Percentiles rank a stretch among this genome's conserved stretches.
These are phyloP conservation scores for Blastobotrys elegans DNA, from an alignment of 1,139 yeast genomes.

Conservation along the genomic window DNA sequence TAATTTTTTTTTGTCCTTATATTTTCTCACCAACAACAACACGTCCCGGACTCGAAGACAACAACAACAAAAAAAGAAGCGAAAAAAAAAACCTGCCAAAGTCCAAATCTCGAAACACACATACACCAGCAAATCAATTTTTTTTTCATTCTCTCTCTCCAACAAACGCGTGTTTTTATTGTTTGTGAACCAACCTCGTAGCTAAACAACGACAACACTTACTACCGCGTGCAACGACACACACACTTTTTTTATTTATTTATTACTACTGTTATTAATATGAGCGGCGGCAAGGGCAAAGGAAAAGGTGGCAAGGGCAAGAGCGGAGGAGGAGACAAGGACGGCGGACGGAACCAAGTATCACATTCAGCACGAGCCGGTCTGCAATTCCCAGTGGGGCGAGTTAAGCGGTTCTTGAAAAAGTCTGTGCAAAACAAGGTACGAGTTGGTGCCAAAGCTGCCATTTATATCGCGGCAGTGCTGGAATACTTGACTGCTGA, in stretches of 20 bases:
- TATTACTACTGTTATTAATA: constrained; percentile 26
- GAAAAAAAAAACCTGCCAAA: no score
- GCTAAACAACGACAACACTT: no score
- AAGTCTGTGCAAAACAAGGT: constrained; percentile 87
- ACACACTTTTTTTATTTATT: constrained; percentile 1
- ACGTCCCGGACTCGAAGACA: no score
- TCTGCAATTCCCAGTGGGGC: constrained; percentile 95
- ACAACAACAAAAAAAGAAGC: no score
- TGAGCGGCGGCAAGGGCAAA: constrained; percentile 93
- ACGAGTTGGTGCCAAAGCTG: constrained; percentile 97
- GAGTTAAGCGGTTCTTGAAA: constrained; percentile 94
- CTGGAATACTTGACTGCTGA: constrained; percentile 97
- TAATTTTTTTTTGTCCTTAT: no score
- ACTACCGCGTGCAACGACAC: no score
- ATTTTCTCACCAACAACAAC: no score
- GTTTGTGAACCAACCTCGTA: no score
- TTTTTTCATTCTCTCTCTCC: no score
- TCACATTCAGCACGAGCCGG: constrained; percentile 98
- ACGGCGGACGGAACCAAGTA: constrained; percentile 64
- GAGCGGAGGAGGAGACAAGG: constrained; percentile 47
- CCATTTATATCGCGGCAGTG: constrained; percentile 94
- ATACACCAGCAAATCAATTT: no score
- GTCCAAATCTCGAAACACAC: no score
- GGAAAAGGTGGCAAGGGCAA: constrained; percentile 84
- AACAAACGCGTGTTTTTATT: no score